These are phyloP conservation scores for Alternaria arbusti DNA, from an alignment of 2,329 filamentous ascomycete species.

Conservation along the genomic window DNA sequence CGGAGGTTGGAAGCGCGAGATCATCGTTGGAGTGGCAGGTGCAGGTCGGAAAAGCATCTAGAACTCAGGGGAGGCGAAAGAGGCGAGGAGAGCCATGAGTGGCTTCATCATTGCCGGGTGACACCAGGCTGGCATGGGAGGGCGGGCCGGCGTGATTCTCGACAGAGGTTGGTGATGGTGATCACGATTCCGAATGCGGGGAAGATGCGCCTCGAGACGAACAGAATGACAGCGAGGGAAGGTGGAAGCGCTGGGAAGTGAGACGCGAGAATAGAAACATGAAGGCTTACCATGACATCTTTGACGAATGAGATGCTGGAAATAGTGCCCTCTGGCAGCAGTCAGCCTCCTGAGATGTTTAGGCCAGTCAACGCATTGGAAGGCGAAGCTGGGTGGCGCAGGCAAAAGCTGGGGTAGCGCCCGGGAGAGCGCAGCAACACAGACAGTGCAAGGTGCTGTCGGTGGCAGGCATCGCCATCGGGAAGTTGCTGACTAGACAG, in stretches of 20 bases:
- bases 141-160: conserved; percentile 27
- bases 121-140: conserved; percentile 24
- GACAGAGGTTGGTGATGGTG: conserved; percentile 32
- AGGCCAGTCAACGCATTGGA: conserved; percentile 24
- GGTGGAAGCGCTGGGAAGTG: conserved; percentile 4
- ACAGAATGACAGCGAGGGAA: not conserved
- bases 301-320: conserved; percentile 86
- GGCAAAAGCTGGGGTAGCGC: conserved; percentile 38
- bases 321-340: conserved; percentile 73
- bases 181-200: conserved; percentile 40
- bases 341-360: conserved; percentile 29
- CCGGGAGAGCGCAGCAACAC: conserved; percentile 22
- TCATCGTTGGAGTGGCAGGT: conserved; percentile 23
- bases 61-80: conserved; percentile 8
- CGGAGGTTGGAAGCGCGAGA: conserved; percentile 27
- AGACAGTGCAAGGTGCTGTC: conserved; percentile 17
- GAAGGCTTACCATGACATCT: conserved; percentile 73
- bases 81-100: conserved; percentile 27
- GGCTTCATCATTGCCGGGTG: conserved; percentile 30
- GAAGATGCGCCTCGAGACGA: conserved; percentile 34
- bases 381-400: conserved; percentile 31
- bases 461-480: conserved; percentile 2
- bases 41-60: conserved; percentile 17
- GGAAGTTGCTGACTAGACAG: conserved; percentile 24
- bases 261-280: conserved; percentile 27